Evolutionary conservation across 208 protist genomes (phyloP).

Genomic region (Crithidia sp.): DNA sequence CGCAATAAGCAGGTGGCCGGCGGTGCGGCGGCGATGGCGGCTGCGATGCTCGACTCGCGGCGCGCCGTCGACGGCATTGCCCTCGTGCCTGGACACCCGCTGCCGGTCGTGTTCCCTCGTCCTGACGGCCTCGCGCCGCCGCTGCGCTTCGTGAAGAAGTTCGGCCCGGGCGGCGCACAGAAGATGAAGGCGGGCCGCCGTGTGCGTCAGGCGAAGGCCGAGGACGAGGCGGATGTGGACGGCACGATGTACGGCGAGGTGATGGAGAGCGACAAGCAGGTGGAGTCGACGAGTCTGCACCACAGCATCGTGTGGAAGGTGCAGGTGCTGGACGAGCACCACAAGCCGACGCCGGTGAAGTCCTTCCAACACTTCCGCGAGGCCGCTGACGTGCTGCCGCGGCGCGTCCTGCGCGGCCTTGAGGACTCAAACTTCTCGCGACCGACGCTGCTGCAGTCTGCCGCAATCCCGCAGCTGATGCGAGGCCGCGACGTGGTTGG

Average conservation of each 20-base stretch:
- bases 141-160: constrained; percentile 52
- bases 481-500: constrained; percentile 93
- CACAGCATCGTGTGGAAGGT: constrained; percentile 43
- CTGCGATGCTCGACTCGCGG: constrained; percentile 64
- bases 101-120: constrained; percentile 65
- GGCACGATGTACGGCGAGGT: constrained; percentile 47
- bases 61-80: constrained; percentile 54
- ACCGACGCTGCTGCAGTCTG: constrained; percentile 87
- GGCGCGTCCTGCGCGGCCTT: constrained; percentile 46
- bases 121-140: constrained; percentile 47
- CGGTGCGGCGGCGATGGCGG: constrained; percentile 65
- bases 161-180: constrained; percentile 37
- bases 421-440: constrained; percentile 38
- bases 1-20: constrained; percentile 66
- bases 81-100: constrained; percentile 59
- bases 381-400: constrained; percentile 51
- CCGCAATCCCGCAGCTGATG: constrained; percentile 81
- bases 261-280: constrained; percentile 41
- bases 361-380: constrained; percentile 58
- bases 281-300: constrained; percentile 44
- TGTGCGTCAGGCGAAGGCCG: constrained; percentile 24
- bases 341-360: constrained; percentile 31
- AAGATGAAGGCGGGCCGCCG: constrained; percentile 19
- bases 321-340: constrained; percentile 67
- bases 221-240: constrained; percentile 28